Evolutionary conservation across 2,329 filamentous ascomycete genomes (phyloP).

Genomic region (Fusarium globosum): DNA sequence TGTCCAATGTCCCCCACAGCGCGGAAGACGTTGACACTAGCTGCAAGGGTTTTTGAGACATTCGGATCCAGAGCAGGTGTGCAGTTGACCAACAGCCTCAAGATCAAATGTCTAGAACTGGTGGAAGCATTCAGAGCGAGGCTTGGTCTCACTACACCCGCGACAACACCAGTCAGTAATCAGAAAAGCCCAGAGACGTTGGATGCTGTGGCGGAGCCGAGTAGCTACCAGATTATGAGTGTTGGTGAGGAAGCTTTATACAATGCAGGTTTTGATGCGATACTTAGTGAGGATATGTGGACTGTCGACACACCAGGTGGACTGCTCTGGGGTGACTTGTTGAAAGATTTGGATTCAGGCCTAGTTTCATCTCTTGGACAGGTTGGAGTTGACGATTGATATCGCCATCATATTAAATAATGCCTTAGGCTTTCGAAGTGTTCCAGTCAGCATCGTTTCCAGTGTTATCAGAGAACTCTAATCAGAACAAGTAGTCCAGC

Average conservation of each 20-base stretch:
- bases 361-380: slow-evolving; percentile 46
- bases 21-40: slow-evolving; percentile 25
- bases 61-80: neutral
- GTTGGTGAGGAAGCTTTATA: slow-evolving; percentile 16
- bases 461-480: neutral
- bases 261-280: neutral
- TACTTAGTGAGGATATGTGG: slow-evolving; percentile 25
- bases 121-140: slow-evolving; percentile 36
- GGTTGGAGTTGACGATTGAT: slow-evolving; percentile 15
- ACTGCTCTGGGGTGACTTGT: slow-evolving; percentile 41
- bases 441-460: neutral
- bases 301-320: slow-evolving; percentile 15
- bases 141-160: slow-evolving; percentile 35
- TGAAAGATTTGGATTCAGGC: slow-evolving; percentile 36
- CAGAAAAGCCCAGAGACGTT: neutral
- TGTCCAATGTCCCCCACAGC: slow-evolving; percentile 38
- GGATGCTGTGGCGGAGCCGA: neutral
- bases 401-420: neutral
- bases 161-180: slow-evolving; percentile 2
- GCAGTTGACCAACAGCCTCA: slow-evolving; percentile 18
- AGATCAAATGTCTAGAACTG: slow-evolving; percentile 24
- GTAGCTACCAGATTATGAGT: slow-evolving; percentile 26
- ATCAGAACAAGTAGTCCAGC: neutral
- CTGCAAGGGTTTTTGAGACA: slow-evolving; percentile 32
- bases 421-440: neutral